Base-by-base conservation (phyloP, 2,329 filamentous ascomycete genomes). In the Sporothrix variecibatus region DNA sequence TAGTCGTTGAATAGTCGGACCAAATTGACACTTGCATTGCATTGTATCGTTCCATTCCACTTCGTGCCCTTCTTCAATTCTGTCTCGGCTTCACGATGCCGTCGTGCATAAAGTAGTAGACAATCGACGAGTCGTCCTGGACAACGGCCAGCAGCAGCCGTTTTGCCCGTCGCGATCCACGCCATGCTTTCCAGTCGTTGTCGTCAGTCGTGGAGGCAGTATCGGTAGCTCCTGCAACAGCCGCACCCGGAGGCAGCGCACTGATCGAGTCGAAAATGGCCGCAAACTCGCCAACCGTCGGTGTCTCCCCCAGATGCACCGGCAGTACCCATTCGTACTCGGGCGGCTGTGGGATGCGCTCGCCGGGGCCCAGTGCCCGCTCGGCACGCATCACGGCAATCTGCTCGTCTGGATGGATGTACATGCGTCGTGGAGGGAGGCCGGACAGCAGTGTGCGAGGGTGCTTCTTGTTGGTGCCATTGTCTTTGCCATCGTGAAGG, bases 11-110 rank as follows among this genome's bases (percentile, higher is more conserved):
- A 23, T 9, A 68, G 26, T 20, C 3, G 40, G 31, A n/a, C 34
- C 51, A 34, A 34, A 17, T 49, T 40, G 28, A 11, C 31, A 9
- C 20, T 2, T 34, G 34, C 34, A 34, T 17, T 28, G 3, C 9
- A n/a, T 34, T 20, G 28, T 26, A 34, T 31, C 23, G 69, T 43
- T 20, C 46, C 64, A 20, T 38, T 17, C 26, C 43, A 20, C 49
- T 7, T 9, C 31, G 28, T 58, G 0, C 11, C n/a, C 23, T 38
- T 9, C 26, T 34, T 87, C 84, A 95, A 81, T 96, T 96, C 81
- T 95, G 93, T 74, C 93, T 87, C 31, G 93, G 93, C 84, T 95
- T 96, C 72, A 95, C 92, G 76, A 95, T 90, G n/a, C 93, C 93
- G 81, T 95, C 93, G 79, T 95, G 93, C 81, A 95, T 89, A 76